Evolutionary conservation across 176 grass and related monocot genomes (phyloP), one percentile per base, ranked within the genome.

Genomic region (Calamus simplicifolius): DNA sequence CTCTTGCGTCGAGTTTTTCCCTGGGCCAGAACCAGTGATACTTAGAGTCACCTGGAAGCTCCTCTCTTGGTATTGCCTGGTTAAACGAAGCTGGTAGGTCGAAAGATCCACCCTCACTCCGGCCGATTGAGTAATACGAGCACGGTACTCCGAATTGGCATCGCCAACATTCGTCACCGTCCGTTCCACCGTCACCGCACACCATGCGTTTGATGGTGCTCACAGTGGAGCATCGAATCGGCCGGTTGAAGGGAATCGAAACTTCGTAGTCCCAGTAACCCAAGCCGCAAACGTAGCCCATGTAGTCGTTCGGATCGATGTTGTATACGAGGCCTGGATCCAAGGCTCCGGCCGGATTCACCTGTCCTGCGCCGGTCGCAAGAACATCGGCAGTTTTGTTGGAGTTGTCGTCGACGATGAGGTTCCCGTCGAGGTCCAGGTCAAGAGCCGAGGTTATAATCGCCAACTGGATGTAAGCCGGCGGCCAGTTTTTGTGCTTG

Each of bases 251-350:
- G 10, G 77, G 27, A 0, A 69, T 67, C 3, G 31, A 1, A 14
- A 62, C 52, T 29, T 83, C 51, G 0, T 21, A 25, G 23, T 49
- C 56, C 30, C 55, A 70, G 25, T 78, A 81, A 25, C 76, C 66
- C 4, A 80, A 65, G 3, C 31, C 50, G 63, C 85, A 89, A 53
- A 84, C 35, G 69, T 89, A 89, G 19, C 61, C 69, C 14, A 57
- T 29, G 35, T 84, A 89, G 18, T 89, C 80, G 1, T 38, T 3
- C 13, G 35, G 65, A 29, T 30, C 3, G 52, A 84, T 16, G 73
- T 86, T 64, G 49, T 91, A 91, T 4, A 91, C 72, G 1, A 86
- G 79, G 6, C 88, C 88, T 0, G 87, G 87, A 51, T 86, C 68
- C 5, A 77, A 2, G 5, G 72, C 82, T 49, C 59, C 82, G 2